phyloP scores from a whole-genome alignment of 306 rosid genomes.

The Vigna reflexopilosa region DNA sequence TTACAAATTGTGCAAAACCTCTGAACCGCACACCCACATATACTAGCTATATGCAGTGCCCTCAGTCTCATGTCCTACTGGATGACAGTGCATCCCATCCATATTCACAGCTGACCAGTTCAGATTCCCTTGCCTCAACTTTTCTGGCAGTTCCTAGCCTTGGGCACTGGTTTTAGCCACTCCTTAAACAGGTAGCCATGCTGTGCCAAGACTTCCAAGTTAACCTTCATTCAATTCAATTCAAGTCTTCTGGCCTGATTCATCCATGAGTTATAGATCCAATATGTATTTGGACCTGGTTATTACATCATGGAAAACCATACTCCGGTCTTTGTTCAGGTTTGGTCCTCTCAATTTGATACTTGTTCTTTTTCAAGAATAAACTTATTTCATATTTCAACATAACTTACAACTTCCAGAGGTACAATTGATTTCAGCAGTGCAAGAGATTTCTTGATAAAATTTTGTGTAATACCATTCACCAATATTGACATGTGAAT shows the following conservation, averaged over 20 bases:
- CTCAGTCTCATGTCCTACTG: background rate
- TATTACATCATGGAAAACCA: slow-evolving; percentile 1
- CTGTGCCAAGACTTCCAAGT: background rate
- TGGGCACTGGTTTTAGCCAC: background rate
- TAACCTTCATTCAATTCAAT: slow-evolving; percentile 7
- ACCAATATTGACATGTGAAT: slow-evolving; percentile 31
- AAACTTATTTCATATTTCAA: slow-evolving; percentile 22
- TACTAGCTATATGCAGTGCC: background rate
- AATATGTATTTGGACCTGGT: background rate
- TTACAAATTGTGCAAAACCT: slow-evolving; percentile 20
- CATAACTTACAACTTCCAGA: slow-evolving; percentile 16
- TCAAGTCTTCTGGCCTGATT: background rate
- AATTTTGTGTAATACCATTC: slow-evolving; percentile 1
- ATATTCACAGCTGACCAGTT: background rate
- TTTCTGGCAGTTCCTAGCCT: background rate
- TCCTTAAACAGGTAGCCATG: background rate
- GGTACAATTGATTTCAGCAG: slow-evolving; percentile 7
- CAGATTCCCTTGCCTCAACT: slow-evolving; percentile 1
- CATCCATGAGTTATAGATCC: background rate
- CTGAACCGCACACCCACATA: background rate
- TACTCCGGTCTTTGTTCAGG: background rate
- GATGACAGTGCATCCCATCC: slow-evolving; percentile 26
- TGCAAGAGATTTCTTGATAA: slow-evolving; percentile 3
- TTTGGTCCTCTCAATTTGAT: slow-evolving; percentile 5
- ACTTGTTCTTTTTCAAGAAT: slow-evolving; percentile 5